Evolutionary conservation across 805 yeast species (phyloP).

Genomic region (Saturnispora hagleri): DNA sequence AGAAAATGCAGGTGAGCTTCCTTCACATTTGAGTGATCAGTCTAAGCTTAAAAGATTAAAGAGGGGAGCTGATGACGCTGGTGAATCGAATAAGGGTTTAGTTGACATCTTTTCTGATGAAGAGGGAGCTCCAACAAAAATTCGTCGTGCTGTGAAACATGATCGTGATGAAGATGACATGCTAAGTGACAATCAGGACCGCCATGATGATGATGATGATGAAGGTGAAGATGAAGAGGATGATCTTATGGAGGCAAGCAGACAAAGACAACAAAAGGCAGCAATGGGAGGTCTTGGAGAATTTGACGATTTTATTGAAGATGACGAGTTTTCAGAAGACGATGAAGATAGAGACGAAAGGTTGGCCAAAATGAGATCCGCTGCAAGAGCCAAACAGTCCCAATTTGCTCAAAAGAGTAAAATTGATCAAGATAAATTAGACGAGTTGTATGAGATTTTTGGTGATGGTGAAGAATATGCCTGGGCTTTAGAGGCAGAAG

Average conservation of each 20-base stretch:
- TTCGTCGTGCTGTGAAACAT: slow-evolving; percentile 15
- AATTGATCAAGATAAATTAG: slow-evolving; percentile 81
- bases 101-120: slow-evolving; percentile 67
- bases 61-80: slow-evolving; percentile 45
- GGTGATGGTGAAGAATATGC: slow-evolving; percentile 97
- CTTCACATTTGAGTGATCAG: slow-evolving; percentile 29
- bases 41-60: slow-evolving; percentile 74
- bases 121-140: slow-evolving; percentile 21
- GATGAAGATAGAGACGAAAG: slow-evolving; percentile 52
- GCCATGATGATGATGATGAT: slow-evolving; percentile 23
- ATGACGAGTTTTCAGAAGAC: slow-evolving; percentile 90
- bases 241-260: slow-evolving; percentile 24
- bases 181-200: slow-evolving; percentile 20
- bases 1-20: slow-evolving; percentile 80
- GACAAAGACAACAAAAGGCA: slow-evolving; percentile 18
- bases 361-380: slow-evolving; percentile 29
- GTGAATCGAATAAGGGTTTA: slow-evolving; percentile 32
- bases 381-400: slow-evolving; percentile 24
- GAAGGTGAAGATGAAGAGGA: slow-evolving; percentile 24
- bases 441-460: slow-evolving; percentile 88
- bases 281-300: slow-evolving; percentile 47
- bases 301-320: slow-evolving; percentile 94
- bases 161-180: slow-evolving; percentile 21
- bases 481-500: slow-evolving; percentile 94
- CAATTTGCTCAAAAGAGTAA: slow-evolving; percentile 31